A percentile compares a stretch with the other conserved stretches of the same genome.
These are phyloP conservation scores for Mucor velutinosus DNA, from an alignment of 371 early-diverging fungal species.

Conservation along the genomic window DNA sequence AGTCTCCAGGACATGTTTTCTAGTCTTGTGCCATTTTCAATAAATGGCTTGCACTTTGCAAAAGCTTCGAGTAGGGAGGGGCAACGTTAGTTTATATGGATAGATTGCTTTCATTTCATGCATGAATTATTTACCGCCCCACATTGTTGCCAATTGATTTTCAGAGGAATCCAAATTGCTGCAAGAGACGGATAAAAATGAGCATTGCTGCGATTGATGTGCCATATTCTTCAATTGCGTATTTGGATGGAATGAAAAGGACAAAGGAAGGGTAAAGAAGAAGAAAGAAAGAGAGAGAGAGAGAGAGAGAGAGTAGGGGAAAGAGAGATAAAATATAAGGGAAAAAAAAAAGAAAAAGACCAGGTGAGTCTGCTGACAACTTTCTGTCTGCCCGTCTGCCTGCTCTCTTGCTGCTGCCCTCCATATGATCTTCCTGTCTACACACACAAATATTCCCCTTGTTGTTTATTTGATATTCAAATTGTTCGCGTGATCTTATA, in stretches of 20 bases:
- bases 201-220: not conserved
- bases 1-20: conserved; percentile 40
- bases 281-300: not conserved
- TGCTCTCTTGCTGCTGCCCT: not conserved
- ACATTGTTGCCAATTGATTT: conserved; percentile 18
- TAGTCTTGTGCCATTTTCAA: conserved; percentile 26
- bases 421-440: conserved; percentile 7
- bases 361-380: not conserved
- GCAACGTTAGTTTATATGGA: not conserved
- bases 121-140: conserved; percentile 18
- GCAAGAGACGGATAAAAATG: conserved; percentile 4
- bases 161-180: not conserved
- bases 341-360: not conserved
- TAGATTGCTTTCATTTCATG: conserved; percentile 1
- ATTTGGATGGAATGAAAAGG: not conserved
- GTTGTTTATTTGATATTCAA: not conserved
- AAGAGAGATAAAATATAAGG: conserved; percentile 8
- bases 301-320: conserved; percentile 6
- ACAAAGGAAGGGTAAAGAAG: not conserved
- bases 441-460: not conserved
- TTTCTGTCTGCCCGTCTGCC: not conserved
- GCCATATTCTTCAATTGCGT: not conserved
- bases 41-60: conserved; percentile 27
- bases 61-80: conserved; percentile 8
- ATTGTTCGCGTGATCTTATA: not conserved